Evolutionary conservation across 805 yeast genomes (phyloP), one percentile per base, ranked within the genome.

Genomic region (Saturnispora gosingensis): DNA sequence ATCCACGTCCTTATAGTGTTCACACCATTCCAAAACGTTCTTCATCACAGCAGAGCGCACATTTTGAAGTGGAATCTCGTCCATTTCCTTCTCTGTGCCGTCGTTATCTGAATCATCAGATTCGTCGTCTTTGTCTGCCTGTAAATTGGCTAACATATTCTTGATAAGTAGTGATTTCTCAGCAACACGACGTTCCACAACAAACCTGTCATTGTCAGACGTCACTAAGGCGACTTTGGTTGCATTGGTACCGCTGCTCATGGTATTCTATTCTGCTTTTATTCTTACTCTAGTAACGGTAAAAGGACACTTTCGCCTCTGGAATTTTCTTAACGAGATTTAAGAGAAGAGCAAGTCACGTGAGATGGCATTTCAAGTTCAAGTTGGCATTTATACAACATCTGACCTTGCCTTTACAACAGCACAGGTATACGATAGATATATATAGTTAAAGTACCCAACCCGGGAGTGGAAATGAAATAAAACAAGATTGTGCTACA

Each of bases 21-120:
- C 95, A 61, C 97, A 89, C 95, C 97, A 91, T 65, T 91, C 96
- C 50, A 91, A 74, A n/a, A 91, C 91, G 65, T 89, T 88, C 66
- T 85, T 81, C 69, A 91, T 75, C 20, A 91, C 96, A 16, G 85
- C 82, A 9, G 95, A 85, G 58, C 91, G 76, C 36, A 89, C 97
- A 62, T 88, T 89, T 39, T 96, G 96, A 11, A 89, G 81, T 36
- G 97, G 97, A 61, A 91, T 85, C 54, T 81, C 86, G 57, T 82
- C 81, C 40, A 82, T 85, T 50, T 81, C 86, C 43, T 78, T 83
- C 54, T 81, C 88, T 9, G 76, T 79, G 44, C 76, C 81, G 5
- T 71, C 74, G 15, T 69, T 74, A 8, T 69, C 75, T 5, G 62
- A 71, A 25, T 66, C 72, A 2, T 38, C 42, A 5, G 58, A 44